Conservation (phyloP, 2,329 filamentous ascomycete species). For the Epicoccum sorghinum region DNA sequence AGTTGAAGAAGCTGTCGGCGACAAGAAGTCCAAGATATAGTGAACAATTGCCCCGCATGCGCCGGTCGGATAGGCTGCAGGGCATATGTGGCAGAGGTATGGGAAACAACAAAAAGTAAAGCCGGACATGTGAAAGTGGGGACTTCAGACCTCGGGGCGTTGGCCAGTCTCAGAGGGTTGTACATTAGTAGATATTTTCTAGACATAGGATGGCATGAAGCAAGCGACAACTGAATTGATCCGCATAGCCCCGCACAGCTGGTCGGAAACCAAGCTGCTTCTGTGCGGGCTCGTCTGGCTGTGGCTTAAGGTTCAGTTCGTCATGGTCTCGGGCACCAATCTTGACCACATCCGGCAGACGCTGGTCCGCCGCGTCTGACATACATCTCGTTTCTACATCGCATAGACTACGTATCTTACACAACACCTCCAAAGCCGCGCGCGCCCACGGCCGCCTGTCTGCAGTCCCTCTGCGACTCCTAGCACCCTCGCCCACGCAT, state of each 20-base stretch:
- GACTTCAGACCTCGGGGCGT: constrained; percentile 1
- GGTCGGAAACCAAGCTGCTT: neutral
- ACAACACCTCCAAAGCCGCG: neutral
- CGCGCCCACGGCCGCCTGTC: constrained; percentile 4
- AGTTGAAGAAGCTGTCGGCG: too few species aligned
- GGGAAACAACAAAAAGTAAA: neutral
- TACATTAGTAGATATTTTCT: neutral
- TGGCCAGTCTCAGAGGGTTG: neutral
- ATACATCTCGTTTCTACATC: constrained; percentile 2
- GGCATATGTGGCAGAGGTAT: too few species aligned
- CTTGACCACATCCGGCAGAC: constrained; percentile 6
- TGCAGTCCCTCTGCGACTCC: neutral
- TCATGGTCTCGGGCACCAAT: constrained; percentile 14
- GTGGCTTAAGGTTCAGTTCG: constrained; percentile 5
- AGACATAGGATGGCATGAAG: neutral
- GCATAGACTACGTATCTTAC: neutral
- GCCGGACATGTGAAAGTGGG: constrained; percentile 15
- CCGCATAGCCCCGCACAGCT: too few species aligned
- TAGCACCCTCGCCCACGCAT: neutral
- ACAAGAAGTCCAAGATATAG: too few species aligned
- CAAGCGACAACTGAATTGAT: neutral
- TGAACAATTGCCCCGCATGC: too few species aligned
- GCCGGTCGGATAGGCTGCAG: too few species aligned
- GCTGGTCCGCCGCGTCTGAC: constrained; percentile 14
- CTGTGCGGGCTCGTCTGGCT: neutral